These are phyloP conservation scores for Osmanthus fragrans DNA, from an alignment of 257 asterid genomes.

Conservation along the genomic window DNA sequence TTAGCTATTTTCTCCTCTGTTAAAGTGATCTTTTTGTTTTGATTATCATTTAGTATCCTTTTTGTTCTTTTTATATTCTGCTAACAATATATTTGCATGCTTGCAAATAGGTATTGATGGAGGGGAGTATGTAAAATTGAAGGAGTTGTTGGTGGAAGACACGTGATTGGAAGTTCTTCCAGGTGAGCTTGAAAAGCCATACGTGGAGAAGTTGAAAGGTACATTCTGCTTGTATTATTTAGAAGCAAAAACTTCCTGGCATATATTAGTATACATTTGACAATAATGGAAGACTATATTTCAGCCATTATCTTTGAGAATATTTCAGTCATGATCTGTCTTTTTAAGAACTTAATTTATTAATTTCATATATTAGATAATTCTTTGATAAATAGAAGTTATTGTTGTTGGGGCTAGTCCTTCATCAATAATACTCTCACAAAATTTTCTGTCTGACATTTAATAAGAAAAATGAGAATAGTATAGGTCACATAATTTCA, in stretches of 20 bases:
- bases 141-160: constrained; percentile 78
- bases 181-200: constrained; percentile 76
- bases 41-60: not conserved
- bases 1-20: not conserved
- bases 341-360: not conserved
- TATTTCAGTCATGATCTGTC: not conserved
- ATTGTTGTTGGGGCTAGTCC: not conserved
- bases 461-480: not conserved
- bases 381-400: not conserved
- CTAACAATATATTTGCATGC: not conserved
- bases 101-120: constrained; percentile 32
- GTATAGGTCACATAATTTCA: too few species aligned
- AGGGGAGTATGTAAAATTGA: constrained; percentile 52
- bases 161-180: constrained; percentile 72
- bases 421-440: not conserved
- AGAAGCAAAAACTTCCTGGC: not conserved
- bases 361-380: not conserved
- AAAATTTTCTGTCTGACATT: not conserved
- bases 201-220: constrained; percentile 70
- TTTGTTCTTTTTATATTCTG: too few species aligned
- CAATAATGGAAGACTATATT: not conserved
- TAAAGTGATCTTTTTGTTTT: constrained; percentile 3
- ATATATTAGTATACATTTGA: not conserved
- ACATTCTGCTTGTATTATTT: constrained; percentile 8
- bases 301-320: not conserved